Evolutionary conservation across 306 rosid genomes (phyloP), one percentile per base, ranked within the genome.

Genomic region (Luffa acutangula): DNA sequence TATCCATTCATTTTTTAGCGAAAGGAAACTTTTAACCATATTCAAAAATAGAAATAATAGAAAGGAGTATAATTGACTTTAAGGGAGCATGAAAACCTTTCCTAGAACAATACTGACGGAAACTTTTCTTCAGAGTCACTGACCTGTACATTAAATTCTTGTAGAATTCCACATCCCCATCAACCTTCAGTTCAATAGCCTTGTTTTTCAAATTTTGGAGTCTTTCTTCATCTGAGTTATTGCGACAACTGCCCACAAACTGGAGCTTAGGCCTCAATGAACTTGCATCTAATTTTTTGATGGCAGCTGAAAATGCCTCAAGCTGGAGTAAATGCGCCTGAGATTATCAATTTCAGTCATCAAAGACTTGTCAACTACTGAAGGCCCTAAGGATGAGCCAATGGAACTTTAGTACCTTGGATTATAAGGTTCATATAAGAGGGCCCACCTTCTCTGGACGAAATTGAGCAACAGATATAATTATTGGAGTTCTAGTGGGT

Each of bases 281-380:
- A 80, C 76, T 77, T 59, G 85, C 82, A 76, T 87, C 92, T 75
- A 94, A 84, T 74, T 84, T 92, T 59, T 88, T 86, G 76, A 90
- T 66, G 49, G 93, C 98, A 79, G 81, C 82, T 43, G 98, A 86
- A 85, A 95, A 92, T 11, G 97, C 96, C 88, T 95, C 98, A 78
- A 94, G 97, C 84, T 94, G 98, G 82, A 95, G 96, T 78, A 76
- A 71, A 81, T 95, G 98, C 21, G 98, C 98, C 98, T 95, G 84
- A 79, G 46, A 77, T 45, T 57, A 78, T 81, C 9, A 49, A 77
- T 78, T 75, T 81, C 85, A 82, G 77, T 80, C 71, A 67, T 53
- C 46, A 86, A 62, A 60, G 59, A 87, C 59, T 87, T 58, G 76
- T 58, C 56, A 46, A 76, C 52, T 60, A 82, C 59, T 59, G 77